Evolutionary conservation across 2,329 filamentous ascomycete genomes (phyloP).

Genomic region (Botrytis elliptica): DNA sequence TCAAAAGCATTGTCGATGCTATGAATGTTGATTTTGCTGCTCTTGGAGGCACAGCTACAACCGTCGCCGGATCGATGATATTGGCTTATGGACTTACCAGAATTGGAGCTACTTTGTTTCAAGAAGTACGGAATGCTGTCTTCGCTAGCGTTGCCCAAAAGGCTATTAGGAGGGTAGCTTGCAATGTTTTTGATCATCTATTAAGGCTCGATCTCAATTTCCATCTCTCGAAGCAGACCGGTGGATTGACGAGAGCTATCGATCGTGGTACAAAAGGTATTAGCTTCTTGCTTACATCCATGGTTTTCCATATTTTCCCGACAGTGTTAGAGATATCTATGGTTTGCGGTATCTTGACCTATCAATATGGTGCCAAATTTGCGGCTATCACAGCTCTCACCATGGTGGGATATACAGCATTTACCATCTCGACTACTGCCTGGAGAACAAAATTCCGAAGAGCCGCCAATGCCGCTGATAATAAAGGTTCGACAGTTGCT

Average conservation of each 20-base stretch:
- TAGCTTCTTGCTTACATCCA: conserved; percentile 92
- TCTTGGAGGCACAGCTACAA: conserved; percentile 82
- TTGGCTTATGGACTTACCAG: conserved; percentile 87
- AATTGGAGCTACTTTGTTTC: conserved; percentile 84
- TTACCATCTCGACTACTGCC: conserved; percentile 93
- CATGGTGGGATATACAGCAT: conserved; percentile 93
- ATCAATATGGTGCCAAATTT: conserved; percentile 90
- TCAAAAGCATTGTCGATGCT: conserved; percentile 94
- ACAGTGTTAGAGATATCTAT: conserved; percentile 91
- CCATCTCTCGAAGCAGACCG: conserved; percentile 91
- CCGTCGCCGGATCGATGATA: conserved; percentile 89
- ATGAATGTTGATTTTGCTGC: conserved; percentile 95
- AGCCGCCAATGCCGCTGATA: conserved; percentile 94
- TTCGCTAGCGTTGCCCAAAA: conserved; percentile 98
- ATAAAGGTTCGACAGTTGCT: conserved; percentile 89
- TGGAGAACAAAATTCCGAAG: conserved; percentile 97
- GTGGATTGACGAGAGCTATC: conserved; percentile 88
- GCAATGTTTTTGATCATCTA: conserved; percentile 89
- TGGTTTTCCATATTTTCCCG: conserved; percentile 96
- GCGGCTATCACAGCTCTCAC: conserved; percentile 86
- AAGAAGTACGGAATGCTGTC: conserved; percentile 91
- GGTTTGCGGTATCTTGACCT: conserved; percentile 95
- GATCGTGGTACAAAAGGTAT: conserved; percentile 98
- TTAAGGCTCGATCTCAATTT: conserved; percentile 88
- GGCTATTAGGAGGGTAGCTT: conserved; percentile 85